Evolutionary conservation across 2,329 filamentous ascomycete genomes (phyloP), one percentile per base, ranked within the genome.

Genomic region (Plectosphaerella cucumerina): DNA sequence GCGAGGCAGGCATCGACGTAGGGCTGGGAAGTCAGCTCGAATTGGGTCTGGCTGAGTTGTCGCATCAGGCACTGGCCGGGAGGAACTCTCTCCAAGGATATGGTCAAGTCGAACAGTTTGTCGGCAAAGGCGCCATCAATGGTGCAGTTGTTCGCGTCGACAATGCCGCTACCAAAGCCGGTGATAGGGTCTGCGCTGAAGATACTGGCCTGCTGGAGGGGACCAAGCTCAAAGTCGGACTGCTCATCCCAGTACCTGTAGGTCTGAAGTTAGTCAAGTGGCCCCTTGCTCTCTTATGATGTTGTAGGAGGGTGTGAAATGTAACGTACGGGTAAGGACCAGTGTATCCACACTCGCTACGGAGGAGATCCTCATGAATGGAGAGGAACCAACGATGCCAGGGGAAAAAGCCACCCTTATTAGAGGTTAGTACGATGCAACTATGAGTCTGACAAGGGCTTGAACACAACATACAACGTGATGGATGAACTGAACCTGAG

Each of bases 401-500:
- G 26, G 26, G 26, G 26, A 31, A 31, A 31, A 31, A 31, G 26
- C 42, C 35, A 10, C 52, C 52, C 52, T 54, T 2, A 17, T 12
- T 3, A 31, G 26, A 31, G 26, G 26, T 31, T 31, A 26, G 23
- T 26, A 26, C 23, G n/a, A 9, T 3, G 1, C 21, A 12, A 20
- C 18, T 12, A 17, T 15, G 5, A 8, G 35, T 15, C n/a, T 42
- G 39, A 14, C 3, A 5, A 2, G 12, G 21, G 21, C 17, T 0
- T 5, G 6, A 12, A 15, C 2, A 21, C 35, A 20, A 42, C 53
- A 22, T 53, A 54, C 53, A 14, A 53, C 50, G 6, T 10, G 12
- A 48, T 54, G 53, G 3, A 53, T 46, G 21, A 54, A 53, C 14
- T 53, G 39, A n/a, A 47, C 53, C 5, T 54, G 53, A n/a, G 51